Percentiles rank a stretch among this genome's conserved stretches.
These are phyloP conservation scores for Rhodotorula paludigena DNA, from an alignment of 768 basidiomycete species.

Conservation along the genomic window DNA sequence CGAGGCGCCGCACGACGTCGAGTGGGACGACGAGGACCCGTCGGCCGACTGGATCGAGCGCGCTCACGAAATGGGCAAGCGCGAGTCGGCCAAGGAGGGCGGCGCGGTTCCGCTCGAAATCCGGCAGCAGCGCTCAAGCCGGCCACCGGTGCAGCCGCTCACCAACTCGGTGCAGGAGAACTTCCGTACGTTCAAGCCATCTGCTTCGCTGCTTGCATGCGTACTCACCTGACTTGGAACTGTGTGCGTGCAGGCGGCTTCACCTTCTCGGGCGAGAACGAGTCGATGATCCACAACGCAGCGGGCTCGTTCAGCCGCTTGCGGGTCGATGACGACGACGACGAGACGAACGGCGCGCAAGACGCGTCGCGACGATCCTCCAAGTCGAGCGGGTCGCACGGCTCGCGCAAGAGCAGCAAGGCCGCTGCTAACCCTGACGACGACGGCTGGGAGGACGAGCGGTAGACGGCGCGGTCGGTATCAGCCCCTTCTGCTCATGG, in stretches of 20 bases:
- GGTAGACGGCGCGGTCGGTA: not conserved
- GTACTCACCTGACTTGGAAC: not conserved
- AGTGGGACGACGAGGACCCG: constrained; percentile 36
- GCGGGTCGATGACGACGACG: constrained; percentile 16
- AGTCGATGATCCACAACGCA: constrained; percentile 31
- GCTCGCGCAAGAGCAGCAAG: no score
- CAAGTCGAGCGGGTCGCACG: not conserved
- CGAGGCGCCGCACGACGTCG: constrained; percentile 38
- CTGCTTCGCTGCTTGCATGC: not conserved
- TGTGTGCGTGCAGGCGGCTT: constrained; percentile 31
- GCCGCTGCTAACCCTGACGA: not conserved
- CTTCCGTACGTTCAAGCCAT: constrained; percentile 27
- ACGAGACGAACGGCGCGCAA: not conserved
- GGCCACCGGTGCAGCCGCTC: constrained; percentile 19
- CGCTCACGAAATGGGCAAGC: constrained; percentile 15
- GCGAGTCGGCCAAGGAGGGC: not conserved
- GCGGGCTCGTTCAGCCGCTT: constrained; percentile 18
- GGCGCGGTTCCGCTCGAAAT: constrained; percentile 33
- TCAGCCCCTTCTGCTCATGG: no score
- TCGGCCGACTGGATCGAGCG: constrained; percentile 28
- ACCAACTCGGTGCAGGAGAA: constrained; percentile 36
- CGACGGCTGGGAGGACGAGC: constrained; percentile 4
- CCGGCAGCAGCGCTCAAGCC: not conserved
- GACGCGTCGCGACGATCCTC: not conserved
- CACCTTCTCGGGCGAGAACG: constrained; percentile 36